These are phyloP conservation scores for Zymoseptoria ardabiliae DNA, from an alignment of 2,329 filamentous ascomycete species.

Conservation along the genomic window DNA sequence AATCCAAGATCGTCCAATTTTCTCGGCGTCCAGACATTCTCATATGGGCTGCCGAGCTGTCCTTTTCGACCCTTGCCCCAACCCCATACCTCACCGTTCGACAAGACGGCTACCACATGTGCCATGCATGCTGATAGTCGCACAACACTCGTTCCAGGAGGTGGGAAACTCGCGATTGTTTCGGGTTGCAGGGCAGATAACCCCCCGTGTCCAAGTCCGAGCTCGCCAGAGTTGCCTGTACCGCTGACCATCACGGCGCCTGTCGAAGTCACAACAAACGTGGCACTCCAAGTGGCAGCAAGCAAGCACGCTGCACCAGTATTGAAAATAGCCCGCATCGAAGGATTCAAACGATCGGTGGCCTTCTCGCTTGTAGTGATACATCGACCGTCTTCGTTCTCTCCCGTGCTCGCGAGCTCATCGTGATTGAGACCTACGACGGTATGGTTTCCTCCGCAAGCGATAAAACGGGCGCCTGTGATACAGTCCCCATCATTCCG, in stretches of 20 bases:
- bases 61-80: constrained; percentile 87
- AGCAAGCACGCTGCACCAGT: constrained; percentile 1
- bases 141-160: constrained; percentile 48
- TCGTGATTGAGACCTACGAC: constrained; percentile 59
- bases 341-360: neutral
- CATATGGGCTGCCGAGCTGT: constrained; percentile 60
- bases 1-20: constrained; percentile 56
- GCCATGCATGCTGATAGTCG: constrained; percentile 67
- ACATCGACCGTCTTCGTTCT: constrained; percentile 45
- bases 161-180: constrained; percentile 57
- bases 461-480: constrained; percentile 30
- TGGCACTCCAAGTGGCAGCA: constrained; percentile 73
- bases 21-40: constrained; percentile 51
- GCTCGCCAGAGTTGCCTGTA: constrained; percentile 60
- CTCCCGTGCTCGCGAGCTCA: constrained; percentile 58
- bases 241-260: constrained; percentile 57
- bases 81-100: constrained; percentile 70
- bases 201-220: constrained; percentile 51
- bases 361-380: neutral
- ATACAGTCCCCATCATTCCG: neutral
- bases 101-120: constrained; percentile 67
- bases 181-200: constrained; percentile 32
- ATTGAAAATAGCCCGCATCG: neutral
- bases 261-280: constrained; percentile 49
- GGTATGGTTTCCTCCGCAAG: constrained; percentile 80